Evolutionary conservation across 2,329 filamentous ascomycete species (phyloP).

Genomic region (Ophiosphaerella korrae): DNA sequence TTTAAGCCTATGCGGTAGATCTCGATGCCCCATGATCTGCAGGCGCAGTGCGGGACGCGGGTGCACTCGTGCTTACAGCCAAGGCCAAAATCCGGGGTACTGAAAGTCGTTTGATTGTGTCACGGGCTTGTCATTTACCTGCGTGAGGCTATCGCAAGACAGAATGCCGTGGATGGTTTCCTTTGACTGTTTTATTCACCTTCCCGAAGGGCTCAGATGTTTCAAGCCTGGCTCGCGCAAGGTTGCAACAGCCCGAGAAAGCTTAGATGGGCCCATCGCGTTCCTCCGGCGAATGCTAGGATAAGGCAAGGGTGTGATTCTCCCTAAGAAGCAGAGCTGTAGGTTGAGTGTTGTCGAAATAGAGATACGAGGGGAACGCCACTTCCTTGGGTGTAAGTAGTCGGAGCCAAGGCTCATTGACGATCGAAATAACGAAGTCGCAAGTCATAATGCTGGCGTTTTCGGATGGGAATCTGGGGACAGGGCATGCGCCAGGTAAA

Average conservation of each 20-base stretch:
- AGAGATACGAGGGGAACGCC: slow-evolving; percentile 15
- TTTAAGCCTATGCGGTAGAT: slow-evolving; percentile 17
- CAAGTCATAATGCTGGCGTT: slow-evolving; percentile 16
- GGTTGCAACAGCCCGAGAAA: neutral
- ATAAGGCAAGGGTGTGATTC: slow-evolving; percentile 5
- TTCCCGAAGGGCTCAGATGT: slow-evolving; percentile 15
- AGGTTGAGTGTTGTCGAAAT: slow-evolving; percentile 15
- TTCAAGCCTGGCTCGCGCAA: slow-evolving; percentile 5
- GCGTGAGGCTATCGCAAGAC: slow-evolving; percentile 30
- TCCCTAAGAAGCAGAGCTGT: slow-evolving; percentile 6
- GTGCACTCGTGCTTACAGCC: slow-evolving; percentile 29
- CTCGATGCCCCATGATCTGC: slow-evolving; percentile 27
- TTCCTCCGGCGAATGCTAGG: neutral
- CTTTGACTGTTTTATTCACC: slow-evolving; percentile 9
- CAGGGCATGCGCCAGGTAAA: slow-evolving; percentile 23
- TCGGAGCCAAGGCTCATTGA: slow-evolving; percentile 25
- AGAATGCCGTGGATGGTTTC: slow-evolving; percentile 3
- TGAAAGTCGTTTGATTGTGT: slow-evolving; percentile 11
- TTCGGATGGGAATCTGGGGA: slow-evolving; percentile 8
- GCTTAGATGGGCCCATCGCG: slow-evolving; percentile 4
- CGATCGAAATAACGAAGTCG: slow-evolving; percentile 18
- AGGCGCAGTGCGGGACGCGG: slow-evolving; percentile 18
- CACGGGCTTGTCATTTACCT: slow-evolving; percentile 13
- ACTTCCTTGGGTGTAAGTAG: slow-evolving; percentile 13
- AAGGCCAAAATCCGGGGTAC: slow-evolving; percentile 15